A percentile compares a stretch with the other conserved stretches of the same genome.
Evolutionary conservation across 73 alveolate species (phyloP).

Genomic region (Stentor coeruleus): DNA sequence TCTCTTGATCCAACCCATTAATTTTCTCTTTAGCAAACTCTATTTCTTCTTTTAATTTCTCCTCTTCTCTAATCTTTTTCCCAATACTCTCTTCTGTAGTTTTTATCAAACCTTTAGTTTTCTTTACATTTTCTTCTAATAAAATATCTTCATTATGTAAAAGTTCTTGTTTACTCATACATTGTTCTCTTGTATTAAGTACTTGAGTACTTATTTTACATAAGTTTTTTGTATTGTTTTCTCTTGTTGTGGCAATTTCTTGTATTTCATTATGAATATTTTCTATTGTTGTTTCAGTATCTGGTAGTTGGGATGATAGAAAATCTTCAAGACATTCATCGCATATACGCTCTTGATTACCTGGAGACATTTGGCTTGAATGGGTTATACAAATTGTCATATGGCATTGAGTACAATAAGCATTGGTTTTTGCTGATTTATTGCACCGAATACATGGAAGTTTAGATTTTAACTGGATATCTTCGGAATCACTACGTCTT

Average conservation of each 20-base stretch:
- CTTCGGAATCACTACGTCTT: no score
- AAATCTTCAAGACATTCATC: background rate
- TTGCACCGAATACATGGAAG: background rate
- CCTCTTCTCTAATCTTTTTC: background rate
- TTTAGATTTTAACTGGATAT: no score
- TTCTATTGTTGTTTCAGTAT: background rate
- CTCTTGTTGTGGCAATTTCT: background rate
- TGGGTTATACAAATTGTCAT: background rate
- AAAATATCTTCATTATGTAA: background rate
- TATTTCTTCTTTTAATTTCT: background rate
- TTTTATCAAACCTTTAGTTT: background rate
- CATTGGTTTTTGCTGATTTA: background rate
- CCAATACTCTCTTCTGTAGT: background rate
- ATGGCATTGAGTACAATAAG: background rate
- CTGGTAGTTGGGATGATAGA: background rate
- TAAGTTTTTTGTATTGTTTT: background rate
- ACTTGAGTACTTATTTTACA: background rate
- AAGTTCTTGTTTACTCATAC: background rate
- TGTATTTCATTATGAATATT: background rate
- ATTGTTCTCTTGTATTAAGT: no score
- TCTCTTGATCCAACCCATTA: background rate
- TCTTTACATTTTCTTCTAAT: no score
- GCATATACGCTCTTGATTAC: background rate
- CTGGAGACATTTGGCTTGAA: background rate
- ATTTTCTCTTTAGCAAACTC: background rate